Evolutionary conservation across 306 rosid species (phyloP), one percentile per base, ranked within the genome.

Genomic region (Hippophae rhamnoides): DNA sequence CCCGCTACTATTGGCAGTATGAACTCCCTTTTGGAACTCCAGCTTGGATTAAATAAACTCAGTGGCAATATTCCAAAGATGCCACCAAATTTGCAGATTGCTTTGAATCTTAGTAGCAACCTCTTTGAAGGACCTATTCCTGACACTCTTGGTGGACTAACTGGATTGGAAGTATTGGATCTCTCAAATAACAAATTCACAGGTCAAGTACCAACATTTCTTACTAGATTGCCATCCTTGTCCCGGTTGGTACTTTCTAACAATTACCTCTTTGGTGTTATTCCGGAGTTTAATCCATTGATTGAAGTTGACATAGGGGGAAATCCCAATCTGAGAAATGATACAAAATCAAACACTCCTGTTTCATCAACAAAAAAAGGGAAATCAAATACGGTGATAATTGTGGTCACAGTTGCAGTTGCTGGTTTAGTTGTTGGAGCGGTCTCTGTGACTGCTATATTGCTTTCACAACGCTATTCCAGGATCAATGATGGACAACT

Each of bases 61-160:
- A 76, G 68, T 3, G 86, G 86, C 56, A 3, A 1, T 14, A 83
- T 92, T 73, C 96, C 95, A 41, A 12, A 0, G 41, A 83, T 92
- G 98, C 89, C 93, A 12, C 0, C 0, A n/a, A 63, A 0, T 53
- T 72, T 92, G 52, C 93, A 83, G 79, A 72, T 78, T 68, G 61
- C 80, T 18, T 59, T 92, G 82, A 85, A 92, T 74, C 93, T 92
- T 65, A 88, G 98, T 65, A 73, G 65, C 73, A 92, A 88, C 71
- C 75, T 0, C 55, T 84, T 92, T 43, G 43, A 8, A 10, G 96
- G 90, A 44, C n/a, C 14, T 10, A 87, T 92, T 66, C 89, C 88
- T 0, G 1, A 0, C 2, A 56, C 38, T 57, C 79, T 92, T 7
- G 5, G n/a, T 14, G 6, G 0, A 1, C 80, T 90, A 52, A 0